Percentiles rank a stretch among this genome's conserved stretches.
Evolutionary conservation across 2,329 filamentous ascomycete genomes (phyloP).

Genomic region (Mollisiaceae sp.): DNA sequence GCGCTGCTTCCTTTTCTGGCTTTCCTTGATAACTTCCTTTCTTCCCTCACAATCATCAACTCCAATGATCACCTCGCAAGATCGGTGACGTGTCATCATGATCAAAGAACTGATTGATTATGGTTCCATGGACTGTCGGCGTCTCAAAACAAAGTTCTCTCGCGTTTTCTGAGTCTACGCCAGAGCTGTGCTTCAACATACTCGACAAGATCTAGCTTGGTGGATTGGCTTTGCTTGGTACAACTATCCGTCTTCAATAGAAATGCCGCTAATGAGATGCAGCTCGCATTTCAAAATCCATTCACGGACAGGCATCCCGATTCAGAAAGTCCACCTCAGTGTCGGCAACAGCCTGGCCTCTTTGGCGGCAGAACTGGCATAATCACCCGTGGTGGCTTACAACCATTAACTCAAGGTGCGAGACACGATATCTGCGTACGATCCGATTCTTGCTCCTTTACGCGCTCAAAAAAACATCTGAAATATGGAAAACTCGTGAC

Average conservation of each 20-base stretch:
- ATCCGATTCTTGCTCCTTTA: neutral
- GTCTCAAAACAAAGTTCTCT: neutral
- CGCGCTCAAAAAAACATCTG: neutral
- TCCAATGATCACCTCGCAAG: neutral
- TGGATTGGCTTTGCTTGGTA: neutral
- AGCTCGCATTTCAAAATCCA: neutral
- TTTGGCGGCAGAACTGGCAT: neutral
- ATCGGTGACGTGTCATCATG: neutral
- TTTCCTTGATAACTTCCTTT: neutral
- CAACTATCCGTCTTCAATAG: neutral
- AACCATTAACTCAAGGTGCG: neutral
- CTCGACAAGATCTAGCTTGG: neutral
- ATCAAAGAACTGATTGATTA: neutral
- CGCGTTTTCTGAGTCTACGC: neutral
- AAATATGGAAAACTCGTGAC: neutral
- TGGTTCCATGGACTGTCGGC: neutral
- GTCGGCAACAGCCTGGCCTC: neutral
- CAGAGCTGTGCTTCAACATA: neutral
- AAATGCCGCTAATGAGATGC: neutral
- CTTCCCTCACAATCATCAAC: neutral
- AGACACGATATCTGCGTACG: neutral
- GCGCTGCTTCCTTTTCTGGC: neutral
- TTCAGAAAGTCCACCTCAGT: conserved; percentile 5
- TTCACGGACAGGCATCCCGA: neutral
- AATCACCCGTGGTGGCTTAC: neutral